Percentiles rank a stretch among this genome's conserved stretches.
Evolutionary conservation across 768 basidiomycete genomes (phyloP).

Genomic region (Kwoniella mangroviensis): DNA sequence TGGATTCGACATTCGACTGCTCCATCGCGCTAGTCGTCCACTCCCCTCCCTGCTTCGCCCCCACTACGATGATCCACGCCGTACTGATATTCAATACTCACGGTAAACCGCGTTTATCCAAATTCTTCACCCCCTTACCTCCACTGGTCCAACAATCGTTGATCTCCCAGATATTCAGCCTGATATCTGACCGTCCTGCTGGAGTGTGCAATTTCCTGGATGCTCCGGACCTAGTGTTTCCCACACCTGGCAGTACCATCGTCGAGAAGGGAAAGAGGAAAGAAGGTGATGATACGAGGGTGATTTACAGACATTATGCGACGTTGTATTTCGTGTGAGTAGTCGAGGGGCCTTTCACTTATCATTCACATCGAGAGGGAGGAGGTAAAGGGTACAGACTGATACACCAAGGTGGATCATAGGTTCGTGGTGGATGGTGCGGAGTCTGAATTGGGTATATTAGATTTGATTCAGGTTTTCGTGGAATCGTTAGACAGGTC

Average conservation of each 20-base stretch:
- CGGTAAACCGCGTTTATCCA: slow-evolving; percentile 63
- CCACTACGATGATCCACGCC: slow-evolving; percentile 48
- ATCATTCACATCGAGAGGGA: background rate
- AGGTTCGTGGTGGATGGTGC: slow-evolving; percentile 89
- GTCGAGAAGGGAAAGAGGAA: slow-evolving; percentile 25
- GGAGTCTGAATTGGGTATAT: slow-evolving; percentile 93
- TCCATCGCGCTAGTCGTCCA: too few species aligned
- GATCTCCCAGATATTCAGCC: slow-evolving; percentile 85
- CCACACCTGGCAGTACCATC: slow-evolving; percentile 24
- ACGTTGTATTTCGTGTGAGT: slow-evolving; percentile 85
- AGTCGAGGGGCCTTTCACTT: too few species aligned
- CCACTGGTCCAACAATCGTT: slow-evolving; percentile 59
- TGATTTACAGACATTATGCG: slow-evolving; percentile 94
- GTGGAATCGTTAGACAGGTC: slow-evolving; percentile 94
- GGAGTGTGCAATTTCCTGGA: slow-evolving; percentile 96
- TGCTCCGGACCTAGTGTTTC: slow-evolving; percentile 60
- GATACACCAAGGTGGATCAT: background rate
- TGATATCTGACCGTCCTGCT: slow-evolving; percentile 78
- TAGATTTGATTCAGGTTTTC: slow-evolving; percentile 97
- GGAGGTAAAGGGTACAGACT: slow-evolving; percentile 1
- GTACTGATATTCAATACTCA: slow-evolving; percentile 85
- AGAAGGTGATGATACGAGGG: slow-evolving; percentile 64
- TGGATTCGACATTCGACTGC: too few species aligned
- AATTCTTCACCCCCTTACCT: slow-evolving; percentile 57
- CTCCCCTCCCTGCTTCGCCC: too few species aligned